phyloP scores from a whole-genome alignment of 2,329 filamentous ascomycete genomes.

The Alternaria sp. region DNA sequence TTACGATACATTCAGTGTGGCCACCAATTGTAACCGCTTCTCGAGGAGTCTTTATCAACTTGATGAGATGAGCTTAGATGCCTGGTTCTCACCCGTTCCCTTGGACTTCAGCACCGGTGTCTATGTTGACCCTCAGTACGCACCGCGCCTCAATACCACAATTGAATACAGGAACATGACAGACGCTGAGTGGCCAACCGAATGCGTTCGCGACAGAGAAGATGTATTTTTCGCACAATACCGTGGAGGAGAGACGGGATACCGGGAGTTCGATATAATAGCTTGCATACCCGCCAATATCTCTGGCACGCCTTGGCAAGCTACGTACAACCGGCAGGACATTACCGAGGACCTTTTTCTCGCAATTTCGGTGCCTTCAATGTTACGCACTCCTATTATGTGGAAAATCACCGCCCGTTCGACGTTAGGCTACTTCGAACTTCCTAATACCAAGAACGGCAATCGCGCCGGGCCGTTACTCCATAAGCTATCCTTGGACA shows the following conservation, averaged over 20 bases:
- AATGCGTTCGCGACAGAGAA: neutral
- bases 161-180: neutral
- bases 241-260: neutral
- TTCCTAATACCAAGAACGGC: neutral
- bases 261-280: neutral
- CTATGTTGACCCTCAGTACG: neutral
- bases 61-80: neutral
- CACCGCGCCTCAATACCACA: conserved; percentile 1
- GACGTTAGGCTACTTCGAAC: conserved; percentile 2
- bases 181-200: neutral
- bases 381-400: neutral
- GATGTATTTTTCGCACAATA: neutral
- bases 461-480: neutral
- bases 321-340: neutral
- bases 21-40: neutral
- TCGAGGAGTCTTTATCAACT: neutral
- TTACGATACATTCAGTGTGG: neutral
- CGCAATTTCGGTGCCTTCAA: neutral
- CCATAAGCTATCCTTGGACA: neutral
- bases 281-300: neutral
- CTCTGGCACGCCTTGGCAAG: neutral
- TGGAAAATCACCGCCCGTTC: neutral
- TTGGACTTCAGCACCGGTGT: neutral
- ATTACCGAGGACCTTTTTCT: neutral
- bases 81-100: neutral